Conservation (phyloP, 2,329 filamentous ascomycete species). For the Colletotrichum lupini region DNA sequence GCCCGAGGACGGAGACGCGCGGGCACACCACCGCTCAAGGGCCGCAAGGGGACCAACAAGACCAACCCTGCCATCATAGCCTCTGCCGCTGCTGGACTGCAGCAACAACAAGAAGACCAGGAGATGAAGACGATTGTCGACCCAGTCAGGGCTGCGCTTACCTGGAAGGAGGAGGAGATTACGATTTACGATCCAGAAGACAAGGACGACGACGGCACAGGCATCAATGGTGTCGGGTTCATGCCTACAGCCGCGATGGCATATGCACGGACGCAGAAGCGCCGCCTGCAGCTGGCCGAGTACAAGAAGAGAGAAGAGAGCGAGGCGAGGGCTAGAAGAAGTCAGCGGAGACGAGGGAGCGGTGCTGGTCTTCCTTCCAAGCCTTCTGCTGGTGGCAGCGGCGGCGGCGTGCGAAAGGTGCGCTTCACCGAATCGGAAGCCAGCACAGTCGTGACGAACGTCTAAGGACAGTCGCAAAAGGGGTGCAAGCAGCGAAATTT, state of each 20-base stretch:
- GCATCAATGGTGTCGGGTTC: constrained; percentile 76
- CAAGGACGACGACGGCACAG: constrained; percentile 73
- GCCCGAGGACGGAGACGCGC: constrained; percentile 48
- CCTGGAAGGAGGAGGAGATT: constrained; percentile 77
- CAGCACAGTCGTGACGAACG: constrained; percentile 24
- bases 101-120: constrained; percentile 44
- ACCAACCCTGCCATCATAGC: background rate
- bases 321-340: constrained; percentile 68
- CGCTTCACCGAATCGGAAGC: constrained; percentile 54
- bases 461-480: background rate
- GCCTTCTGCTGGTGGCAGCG: constrained; percentile 39
- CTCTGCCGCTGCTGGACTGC: too few relatives aligned
- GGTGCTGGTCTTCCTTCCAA: constrained; percentile 35
- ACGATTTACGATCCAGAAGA: constrained; percentile 74
- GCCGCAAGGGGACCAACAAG: constrained; percentile 7
- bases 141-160: constrained; percentile 68
- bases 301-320: constrained; percentile 71
- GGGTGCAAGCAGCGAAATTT: background rate
- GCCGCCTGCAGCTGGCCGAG: constrained; percentile 70
- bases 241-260: constrained; percentile 71
- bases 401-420: constrained; percentile 47
- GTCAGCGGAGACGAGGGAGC: constrained; percentile 57
- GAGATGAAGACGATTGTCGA: constrained; percentile 53
- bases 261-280: constrained; percentile 65
- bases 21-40: constrained; percentile 50